Conservation (phyloP, 768 basidiomycete species). For the Russula ochroleuca region DNA sequence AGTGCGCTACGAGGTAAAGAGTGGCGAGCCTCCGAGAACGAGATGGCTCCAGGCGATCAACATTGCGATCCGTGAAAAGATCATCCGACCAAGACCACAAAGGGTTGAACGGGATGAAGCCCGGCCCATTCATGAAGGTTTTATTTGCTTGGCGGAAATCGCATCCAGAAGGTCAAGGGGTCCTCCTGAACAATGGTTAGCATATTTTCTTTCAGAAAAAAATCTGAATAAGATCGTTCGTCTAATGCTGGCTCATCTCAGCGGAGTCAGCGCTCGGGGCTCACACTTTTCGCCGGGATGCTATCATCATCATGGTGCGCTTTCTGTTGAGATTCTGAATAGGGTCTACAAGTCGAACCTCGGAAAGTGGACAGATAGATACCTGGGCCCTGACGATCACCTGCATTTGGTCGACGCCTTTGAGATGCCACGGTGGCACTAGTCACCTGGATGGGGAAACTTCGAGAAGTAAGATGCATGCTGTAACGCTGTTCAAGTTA, state of each 20-base stretch:
- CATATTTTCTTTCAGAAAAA: no score
- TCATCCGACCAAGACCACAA: no score
- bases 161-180: no score
- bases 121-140: no score
- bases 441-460: conserved; percentile 78
- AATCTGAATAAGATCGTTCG: conserved; percentile 78
- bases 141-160: no score
- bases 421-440: conserved; percentile 94
- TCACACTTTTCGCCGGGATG: conserved; percentile 44
- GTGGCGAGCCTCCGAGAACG: no score
- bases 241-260: conserved; percentile 1
- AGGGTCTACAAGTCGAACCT: conserved; percentile 62
- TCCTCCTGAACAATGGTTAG: no score
- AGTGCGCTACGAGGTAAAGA: no score
- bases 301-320: conserved; percentile 84
- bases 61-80: no score
- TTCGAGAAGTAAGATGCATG: conserved; percentile 69
- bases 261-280: background rate
- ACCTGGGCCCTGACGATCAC: conserved; percentile 76
- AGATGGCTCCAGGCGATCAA: no score
- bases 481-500: no score
- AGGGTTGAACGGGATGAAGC: no score
- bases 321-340: conserved; percentile 55
- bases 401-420: conserved; percentile 84
- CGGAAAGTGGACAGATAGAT: conserved; percentile 54